phyloP scores from a whole-genome alignment of 2,329 filamentous ascomycete genomes.

The Penicillium sp. region DNA sequence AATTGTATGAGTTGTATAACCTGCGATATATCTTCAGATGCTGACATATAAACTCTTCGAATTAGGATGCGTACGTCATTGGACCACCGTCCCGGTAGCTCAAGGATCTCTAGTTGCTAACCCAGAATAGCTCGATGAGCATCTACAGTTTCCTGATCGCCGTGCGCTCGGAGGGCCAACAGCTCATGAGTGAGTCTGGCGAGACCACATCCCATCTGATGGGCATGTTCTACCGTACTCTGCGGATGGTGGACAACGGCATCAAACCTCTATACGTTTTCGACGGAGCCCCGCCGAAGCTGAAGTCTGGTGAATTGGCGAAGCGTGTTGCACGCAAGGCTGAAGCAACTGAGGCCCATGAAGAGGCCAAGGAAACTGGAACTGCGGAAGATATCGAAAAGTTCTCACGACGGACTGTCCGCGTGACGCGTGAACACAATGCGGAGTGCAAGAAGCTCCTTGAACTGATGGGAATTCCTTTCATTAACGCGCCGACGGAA shows the following conservation, averaged over 20 bases:
- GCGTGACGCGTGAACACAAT: conserved; percentile 96
- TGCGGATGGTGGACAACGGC: conserved; percentile 97
- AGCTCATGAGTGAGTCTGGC: conserved; percentile 90
- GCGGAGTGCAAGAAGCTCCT: conserved; percentile 86
- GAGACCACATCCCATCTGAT: conserved; percentile 98
- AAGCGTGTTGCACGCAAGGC: conserved; percentile 95
- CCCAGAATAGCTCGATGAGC: conserved; percentile 75
- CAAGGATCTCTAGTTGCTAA: conserved; percentile 15
- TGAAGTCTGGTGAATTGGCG: conserved; percentile 95
- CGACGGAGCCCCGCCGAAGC: conserved; percentile 91
- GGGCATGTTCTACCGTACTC: conserved; percentile 98
- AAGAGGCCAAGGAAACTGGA: conserved; percentile 95
- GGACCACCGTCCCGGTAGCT: neutral
- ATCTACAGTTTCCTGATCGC: conserved; percentile 99
- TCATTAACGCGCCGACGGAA: conserved; percentile 91
- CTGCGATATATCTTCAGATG: conserved; percentile 10
- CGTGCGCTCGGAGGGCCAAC: conserved; percentile 92
- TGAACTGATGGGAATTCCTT: conserved; percentile 94
- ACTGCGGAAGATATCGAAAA: conserved; percentile 98
- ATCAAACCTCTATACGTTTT: conserved; percentile 99
- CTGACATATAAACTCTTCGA: conserved; percentile 8
- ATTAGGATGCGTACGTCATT: conserved; percentile 55
- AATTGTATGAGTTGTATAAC: conserved; percentile 61
- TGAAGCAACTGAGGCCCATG: conserved; percentile 82
- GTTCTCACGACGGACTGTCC: conserved; percentile 87